Base-by-base conservation (phyloP, 805 yeast genomes). In the Cyberlindnera mrakii region DNA sequence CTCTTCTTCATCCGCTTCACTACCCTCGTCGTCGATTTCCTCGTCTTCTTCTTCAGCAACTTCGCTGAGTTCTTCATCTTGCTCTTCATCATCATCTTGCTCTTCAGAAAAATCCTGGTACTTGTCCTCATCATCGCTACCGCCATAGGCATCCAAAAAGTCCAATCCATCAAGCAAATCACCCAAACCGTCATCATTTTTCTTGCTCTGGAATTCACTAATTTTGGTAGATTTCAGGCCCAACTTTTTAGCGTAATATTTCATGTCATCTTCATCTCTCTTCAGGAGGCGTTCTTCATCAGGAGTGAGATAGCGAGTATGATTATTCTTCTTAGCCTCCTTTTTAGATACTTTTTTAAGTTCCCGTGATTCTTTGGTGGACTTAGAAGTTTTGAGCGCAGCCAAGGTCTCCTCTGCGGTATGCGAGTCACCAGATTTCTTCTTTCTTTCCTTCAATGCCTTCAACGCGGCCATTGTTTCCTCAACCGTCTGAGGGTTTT, bases 201-300 rank as follows among this genome's bases (percentile, higher is more conserved):
- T 80, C 1, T 57, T 57, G 33, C 73, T 80, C 4, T 57, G 57
- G 46, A 60, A 48, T 74, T 75, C 60, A 32, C 71, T 63, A 37
- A 82, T 66, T 14, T 68, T 70, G 42, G 71, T 72, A 0, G 78
- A 76, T 49, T 79, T 79, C 52, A 85, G 60, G 1, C 95, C 95
- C 9, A 90, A 68, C 54, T 85, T 82, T 49, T 82, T 83, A 4
- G 96, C 90, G 60, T 88, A 90, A 57, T 82, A 87, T 35, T 74
- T 78, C 64, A 85, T 80, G 42, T 90, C 96, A 44, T 77, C 81
- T 46, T 86, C 95, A 51, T 85, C 95, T 48, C 74, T 71, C 38
- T 66, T 64, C 51, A 75, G 56, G 30, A 72, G 63, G 6, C 74
- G 76, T 31, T 68, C 67, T 31, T 79, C 80, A 4, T 70, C 69